A percentile compares a stretch with the other conserved stretches of the same genome.
phyloP scores from a whole-genome alignment of 2,329 filamentous ascomycete species.

The Thermoascus crustaceus region DNA sequence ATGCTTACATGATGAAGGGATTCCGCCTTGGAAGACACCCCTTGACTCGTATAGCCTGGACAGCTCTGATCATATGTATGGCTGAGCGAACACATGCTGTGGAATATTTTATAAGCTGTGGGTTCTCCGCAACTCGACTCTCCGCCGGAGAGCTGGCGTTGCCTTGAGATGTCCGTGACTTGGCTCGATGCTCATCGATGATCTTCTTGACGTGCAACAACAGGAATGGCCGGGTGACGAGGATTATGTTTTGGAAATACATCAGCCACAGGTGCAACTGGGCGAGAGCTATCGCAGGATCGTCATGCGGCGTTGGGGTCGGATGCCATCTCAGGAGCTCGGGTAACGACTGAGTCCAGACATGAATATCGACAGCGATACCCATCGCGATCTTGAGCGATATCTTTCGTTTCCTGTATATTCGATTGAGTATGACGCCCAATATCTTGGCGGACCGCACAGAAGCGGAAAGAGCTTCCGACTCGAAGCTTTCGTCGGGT shows the following conservation, averaged over 20 bases:
- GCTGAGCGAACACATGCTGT: conserved; percentile 46
- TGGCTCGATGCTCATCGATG: conserved; percentile 5
- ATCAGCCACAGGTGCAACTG: conserved; percentile 56
- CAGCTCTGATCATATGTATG: conserved; percentile 43
- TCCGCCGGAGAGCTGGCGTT: conserved; percentile 11
- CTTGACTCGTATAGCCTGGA: conserved; percentile 38
- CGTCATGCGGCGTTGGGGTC: conserved; percentile 33
- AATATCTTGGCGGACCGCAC: conserved; percentile 52
- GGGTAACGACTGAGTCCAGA: conserved; percentile 45
- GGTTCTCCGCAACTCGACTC: conserved; percentile 9
- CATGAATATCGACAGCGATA: conserved; percentile 47
- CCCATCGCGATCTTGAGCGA: conserved; percentile 51
- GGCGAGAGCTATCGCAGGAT: conserved; percentile 47
- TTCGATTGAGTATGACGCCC: conserved; percentile 49
- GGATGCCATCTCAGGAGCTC: conserved; percentile 45
- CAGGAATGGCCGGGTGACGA: conserved; percentile 54
- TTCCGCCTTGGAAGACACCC: conserved; percentile 45
- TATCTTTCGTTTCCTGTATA: conserved; percentile 54
- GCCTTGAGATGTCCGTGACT: conserved; percentile 7
- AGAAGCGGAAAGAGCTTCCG: conserved; percentile 45
- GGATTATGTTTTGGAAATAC: conserved; percentile 54
- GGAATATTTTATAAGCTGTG: conserved; percentile 28
- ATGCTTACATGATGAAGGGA: conserved; percentile 49
- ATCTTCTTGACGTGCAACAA: conserved; percentile 14
- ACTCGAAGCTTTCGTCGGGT: conserved; percentile 24